A percentile compares a stretch with the other conserved stretches of the same genome.
phyloP scores from a whole-genome alignment of 2,329 filamentous ascomycete genomes.

The Claviceps citrina region DNA sequence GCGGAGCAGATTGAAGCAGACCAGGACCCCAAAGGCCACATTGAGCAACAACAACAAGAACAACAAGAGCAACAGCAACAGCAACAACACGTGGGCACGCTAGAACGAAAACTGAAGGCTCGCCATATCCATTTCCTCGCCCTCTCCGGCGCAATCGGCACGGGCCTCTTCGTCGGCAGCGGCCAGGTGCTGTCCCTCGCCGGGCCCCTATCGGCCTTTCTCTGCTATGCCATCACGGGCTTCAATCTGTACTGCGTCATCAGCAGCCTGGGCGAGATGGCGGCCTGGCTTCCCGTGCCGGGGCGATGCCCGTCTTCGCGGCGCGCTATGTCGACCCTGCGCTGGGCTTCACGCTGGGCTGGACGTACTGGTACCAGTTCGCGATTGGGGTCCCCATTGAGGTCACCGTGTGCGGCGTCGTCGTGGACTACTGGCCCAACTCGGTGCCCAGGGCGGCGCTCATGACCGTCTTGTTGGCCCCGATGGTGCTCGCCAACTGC shows the following conservation, averaged over 20 bases:
- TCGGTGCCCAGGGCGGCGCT: neutral
- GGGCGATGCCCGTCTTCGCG: neutral
- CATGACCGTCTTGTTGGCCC: neutral
- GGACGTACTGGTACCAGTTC: neutral
- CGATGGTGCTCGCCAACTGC: neutral
- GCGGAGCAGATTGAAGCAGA: no score
- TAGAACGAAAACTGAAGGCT: slow-evolving; percentile 64
- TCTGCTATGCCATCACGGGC: neutral
- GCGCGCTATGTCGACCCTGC: neutral
- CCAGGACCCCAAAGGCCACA: neutral
- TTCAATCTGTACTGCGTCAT: neutral
- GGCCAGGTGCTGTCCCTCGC: no score
- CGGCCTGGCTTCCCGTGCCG: neutral
- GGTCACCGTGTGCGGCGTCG: neutral
- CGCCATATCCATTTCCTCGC: slow-evolving; percentile 96
- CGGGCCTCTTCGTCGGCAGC: neutral
- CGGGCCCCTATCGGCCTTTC: neutral
- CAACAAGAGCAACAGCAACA: no score
- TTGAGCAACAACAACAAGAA: neutral
- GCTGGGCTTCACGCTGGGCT: neutral
- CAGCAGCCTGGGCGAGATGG: neutral
- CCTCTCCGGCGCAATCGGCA: slow-evolving; percentile 78
- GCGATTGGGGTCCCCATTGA: neutral
- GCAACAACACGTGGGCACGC: slow-evolving; percentile 42
- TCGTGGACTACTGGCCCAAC: neutral